phyloP scores from a whole-genome alignment of 306 rosid species.

The Vicia faba region DNA sequence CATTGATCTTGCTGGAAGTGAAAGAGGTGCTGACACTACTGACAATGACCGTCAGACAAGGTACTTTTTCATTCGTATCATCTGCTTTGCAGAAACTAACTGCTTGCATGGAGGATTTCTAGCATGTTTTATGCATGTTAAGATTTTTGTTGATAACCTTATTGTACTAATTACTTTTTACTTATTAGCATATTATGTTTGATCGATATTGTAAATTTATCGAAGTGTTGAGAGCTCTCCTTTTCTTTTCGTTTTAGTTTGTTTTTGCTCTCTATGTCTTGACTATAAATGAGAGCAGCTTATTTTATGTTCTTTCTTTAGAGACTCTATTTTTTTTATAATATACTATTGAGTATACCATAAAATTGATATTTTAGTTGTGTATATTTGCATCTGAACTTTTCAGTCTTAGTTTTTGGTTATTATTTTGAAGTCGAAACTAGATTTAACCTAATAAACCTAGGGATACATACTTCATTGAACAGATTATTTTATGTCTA shows the following conservation, averaged over 20 bases:
- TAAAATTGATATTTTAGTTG: background rate
- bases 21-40: conserved; percentile 99
- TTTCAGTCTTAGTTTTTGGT: background rate
- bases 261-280: background rate
- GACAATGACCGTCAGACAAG: conserved; percentile 99
- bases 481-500: background rate
- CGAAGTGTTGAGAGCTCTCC: background rate
- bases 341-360: background rate
- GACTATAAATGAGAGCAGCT: background rate
- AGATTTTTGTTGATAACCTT: conserved; percentile 1
- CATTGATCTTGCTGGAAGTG: conserved; percentile 99
- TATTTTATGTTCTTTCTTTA: background rate
- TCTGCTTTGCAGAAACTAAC: conserved; percentile 18
- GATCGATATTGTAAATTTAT: background rate
- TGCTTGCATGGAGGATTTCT: conserved; percentile 19
- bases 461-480: background rate
- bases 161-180: conserved; percentile 3
- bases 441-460: background rate
- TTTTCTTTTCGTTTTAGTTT: background rate
- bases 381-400: background rate
- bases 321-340: conserved; percentile 3
- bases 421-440: background rate
- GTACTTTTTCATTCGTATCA: conserved; percentile 38
- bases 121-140: conserved; percentile 17
- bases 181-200: background rate